Evolutionary conservation across 495 filamentous ascomycete genomes (phyloP), one percentile per base, ranked within the genome.

Genomic region (Penicillium flavigenum): DNA sequence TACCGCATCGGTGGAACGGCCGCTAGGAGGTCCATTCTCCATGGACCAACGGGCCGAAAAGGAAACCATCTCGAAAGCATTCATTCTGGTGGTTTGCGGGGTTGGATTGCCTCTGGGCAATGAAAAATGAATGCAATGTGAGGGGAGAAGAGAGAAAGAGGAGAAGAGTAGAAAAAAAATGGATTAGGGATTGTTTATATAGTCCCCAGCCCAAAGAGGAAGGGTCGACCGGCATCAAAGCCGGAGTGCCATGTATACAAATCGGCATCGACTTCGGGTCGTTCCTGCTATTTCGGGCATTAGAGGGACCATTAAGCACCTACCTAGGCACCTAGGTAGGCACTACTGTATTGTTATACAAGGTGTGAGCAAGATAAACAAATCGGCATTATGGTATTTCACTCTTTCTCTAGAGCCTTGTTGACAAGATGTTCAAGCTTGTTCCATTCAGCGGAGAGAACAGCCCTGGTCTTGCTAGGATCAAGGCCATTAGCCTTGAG

Each of bases 361-460:
- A 7, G 14, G 34, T 16, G 34, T 29, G 24, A n/a, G 26, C 31
- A 11, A 20, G 8, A 31, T 32, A 31, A 29, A 48, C 31, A 32
- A 32, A 10, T 12, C 7, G 42, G 17, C 8, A 19, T 3, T 4
- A 24, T 8, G 3, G 8, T 20, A 48, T 2, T 44, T 52, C 44
- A 70, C 44, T 73, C 65, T 47, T 42, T 51, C 26, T 63, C 63
- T 32, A 78, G 22, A n/a, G 61, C 68, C 34, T 38, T 31, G 26
- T 64, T 58, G 20, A 75, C 65, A 51, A 73, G 14, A 27, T 31
- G 57, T 52, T 67, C 73, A 32, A 79, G 27, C 61, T 74, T 78
- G 39, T 56, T 57, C 75, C 72, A 77, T 57, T 76, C 71, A 26
- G 42, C 59, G 53, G 46, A 50, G 14, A 77, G 63, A 47, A 65